Evolutionary conservation across 1,284 basidiomycete species (phyloP).

Genomic region (Earliella scabrosa): DNA sequence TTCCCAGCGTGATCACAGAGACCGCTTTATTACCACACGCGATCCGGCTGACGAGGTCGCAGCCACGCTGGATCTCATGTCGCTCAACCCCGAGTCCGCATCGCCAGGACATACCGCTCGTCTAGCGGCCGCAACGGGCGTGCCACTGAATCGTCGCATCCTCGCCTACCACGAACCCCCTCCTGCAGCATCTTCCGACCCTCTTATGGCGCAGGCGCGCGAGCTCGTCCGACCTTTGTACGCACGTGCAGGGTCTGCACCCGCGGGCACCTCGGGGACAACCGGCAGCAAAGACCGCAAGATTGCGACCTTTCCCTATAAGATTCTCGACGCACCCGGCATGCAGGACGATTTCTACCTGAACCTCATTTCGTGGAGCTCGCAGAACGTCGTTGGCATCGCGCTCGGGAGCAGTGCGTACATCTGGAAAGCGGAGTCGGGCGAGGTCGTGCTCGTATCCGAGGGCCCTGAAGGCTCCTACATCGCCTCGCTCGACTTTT

Average conservation of each 20-base stretch:
- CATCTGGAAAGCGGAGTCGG: constrained; percentile 94
- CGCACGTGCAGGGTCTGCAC: constrained; percentile 62
- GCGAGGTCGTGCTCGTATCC: constrained; percentile 79
- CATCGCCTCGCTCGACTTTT: constrained; percentile 84
- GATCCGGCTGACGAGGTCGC: constrained; percentile 60
- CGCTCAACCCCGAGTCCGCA: constrained; percentile 59
- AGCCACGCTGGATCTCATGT: constrained; percentile 66
- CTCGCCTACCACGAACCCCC: constrained; percentile 81
- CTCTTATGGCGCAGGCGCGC: constrained; percentile 71
- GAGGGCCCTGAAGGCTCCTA: constrained; percentile 77
- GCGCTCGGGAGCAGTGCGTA: constrained; percentile 85
- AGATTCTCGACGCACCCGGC: constrained; percentile 94
- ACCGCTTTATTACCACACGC: constrained; percentile 76
- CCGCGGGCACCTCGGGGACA: constrained; percentile 58
- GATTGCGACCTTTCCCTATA: constrained; percentile 84
- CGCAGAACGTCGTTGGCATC: constrained; percentile 86
- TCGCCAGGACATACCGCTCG: constrained; percentile 80
- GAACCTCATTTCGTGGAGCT: constrained; percentile 92
- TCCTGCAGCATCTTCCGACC: constrained; percentile 68
- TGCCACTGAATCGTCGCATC: constrained; percentile 74
- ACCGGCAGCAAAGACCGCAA: constrained; percentile 73
- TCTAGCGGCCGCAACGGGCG: constrained; percentile 72
- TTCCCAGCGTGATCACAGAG: constrained; percentile 51
- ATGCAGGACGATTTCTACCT: constrained; percentile 98
- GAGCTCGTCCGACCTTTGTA: constrained; percentile 76